phyloP scores from a whole-genome alignment of 306 rosid species.

The Ziziphus jujuba region DNA sequence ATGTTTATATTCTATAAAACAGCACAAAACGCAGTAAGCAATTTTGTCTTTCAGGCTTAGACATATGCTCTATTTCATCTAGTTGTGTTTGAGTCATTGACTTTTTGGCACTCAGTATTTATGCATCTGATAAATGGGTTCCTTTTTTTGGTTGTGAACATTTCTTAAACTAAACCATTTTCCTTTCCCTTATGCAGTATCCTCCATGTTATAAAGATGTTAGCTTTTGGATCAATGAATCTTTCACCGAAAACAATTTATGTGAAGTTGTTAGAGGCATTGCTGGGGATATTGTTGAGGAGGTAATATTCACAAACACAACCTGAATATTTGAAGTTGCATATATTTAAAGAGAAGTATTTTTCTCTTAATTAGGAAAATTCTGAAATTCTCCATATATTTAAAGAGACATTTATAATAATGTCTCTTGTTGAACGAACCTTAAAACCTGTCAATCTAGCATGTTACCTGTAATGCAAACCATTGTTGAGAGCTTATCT shows the following conservation, averaged over 20 bases:
- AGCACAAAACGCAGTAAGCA: too few relatives aligned
- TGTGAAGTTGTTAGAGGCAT: constrained; percentile 95
- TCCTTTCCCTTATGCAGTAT: constrained; percentile 46
- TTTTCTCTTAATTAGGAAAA: too few relatives aligned
- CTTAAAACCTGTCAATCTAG: neutral
- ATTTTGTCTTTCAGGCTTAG: too few relatives aligned
- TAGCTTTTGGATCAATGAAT: constrained; percentile 90
- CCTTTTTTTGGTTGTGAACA: neutral
- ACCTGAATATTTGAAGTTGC: too few relatives aligned
- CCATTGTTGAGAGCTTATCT: neutral
- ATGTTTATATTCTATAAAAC: too few relatives aligned
- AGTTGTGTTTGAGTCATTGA: too few relatives aligned
- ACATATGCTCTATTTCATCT: too few relatives aligned
- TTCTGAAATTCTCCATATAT: too few relatives aligned
- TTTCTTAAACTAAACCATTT: neutral
- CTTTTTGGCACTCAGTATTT: too few relatives aligned
- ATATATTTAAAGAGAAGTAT: too few relatives aligned
- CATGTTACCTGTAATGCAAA: neutral
- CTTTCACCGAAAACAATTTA: constrained; percentile 89
- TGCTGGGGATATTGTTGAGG: constrained; percentile 97
- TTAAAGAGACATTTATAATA: too few relatives aligned
- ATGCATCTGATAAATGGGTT: neutral
- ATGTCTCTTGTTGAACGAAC: neutral
- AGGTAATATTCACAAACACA: constrained; percentile 44
- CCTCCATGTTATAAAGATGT: constrained; percentile 97